Percentiles rank a stretch among this genome's conserved stretches.
Conservation (phyloP, 306 rosid genomes). For the Rosa chinensis region DNA sequence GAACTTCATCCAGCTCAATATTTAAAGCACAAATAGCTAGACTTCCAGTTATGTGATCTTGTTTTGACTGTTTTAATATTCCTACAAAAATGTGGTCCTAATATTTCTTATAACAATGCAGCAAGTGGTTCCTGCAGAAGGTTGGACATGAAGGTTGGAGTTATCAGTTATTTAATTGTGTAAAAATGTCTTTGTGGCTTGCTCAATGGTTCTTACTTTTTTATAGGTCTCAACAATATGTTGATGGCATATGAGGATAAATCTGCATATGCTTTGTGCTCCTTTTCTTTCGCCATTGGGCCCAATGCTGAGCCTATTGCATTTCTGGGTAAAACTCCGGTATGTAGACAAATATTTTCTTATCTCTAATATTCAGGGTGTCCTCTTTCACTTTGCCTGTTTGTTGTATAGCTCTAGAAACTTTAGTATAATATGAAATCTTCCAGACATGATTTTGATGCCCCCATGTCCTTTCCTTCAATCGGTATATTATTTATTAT, state of each 20-base stretch:
- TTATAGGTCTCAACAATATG: constrained; percentile 87
- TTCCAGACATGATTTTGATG: background rate
- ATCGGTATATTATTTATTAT: background rate
- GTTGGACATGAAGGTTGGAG: constrained; percentile 82
- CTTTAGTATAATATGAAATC: background rate
- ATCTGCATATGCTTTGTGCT: constrained; percentile 87
- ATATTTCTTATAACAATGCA: constrained; percentile 43
- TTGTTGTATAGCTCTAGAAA: background rate
- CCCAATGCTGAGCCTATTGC: constrained; percentile 71
- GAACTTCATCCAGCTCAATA: background rate
- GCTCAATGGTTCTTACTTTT: constrained; percentile 21
- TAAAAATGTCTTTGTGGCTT: constrained; percentile 11
- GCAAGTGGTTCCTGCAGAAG: constrained; percentile 99
- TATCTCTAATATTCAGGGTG: background rate
- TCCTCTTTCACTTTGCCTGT: background rate
- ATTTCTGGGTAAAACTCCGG: constrained; percentile 85
- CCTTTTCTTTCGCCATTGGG: constrained; percentile 72
- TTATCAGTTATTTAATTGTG: constrained; percentile 15
- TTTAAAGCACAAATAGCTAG: background rate
- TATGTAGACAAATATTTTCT: constrained; percentile 22
- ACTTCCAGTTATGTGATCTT: constrained; percentile 11
- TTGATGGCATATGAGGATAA: constrained; percentile 90
- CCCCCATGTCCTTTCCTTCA: background rate
- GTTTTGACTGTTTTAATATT: background rate
- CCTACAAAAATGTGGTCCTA: background rate